These are phyloP conservation scores for Luffa acutangula DNA, from an alignment of 306 rosid genomes.

Conservation along the genomic window DNA sequence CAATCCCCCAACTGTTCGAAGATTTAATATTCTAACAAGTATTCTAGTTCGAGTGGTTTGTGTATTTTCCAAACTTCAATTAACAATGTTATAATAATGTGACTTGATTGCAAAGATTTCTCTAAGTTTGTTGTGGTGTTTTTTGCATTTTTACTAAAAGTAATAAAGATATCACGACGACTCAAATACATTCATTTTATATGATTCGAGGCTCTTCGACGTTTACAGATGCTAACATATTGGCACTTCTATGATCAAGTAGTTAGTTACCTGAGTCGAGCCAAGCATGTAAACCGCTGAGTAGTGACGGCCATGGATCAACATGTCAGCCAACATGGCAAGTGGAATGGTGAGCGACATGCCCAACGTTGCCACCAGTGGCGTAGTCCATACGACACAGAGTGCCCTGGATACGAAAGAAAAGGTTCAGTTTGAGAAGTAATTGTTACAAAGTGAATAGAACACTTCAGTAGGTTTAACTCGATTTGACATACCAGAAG, in stretches of 20 bases:
- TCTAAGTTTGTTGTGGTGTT: not conserved
- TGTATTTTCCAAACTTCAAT: not conserved
- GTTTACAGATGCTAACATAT: not conserved
- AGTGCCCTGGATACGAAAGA: slow-evolving; percentile 56
- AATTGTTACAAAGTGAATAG: not conserved
- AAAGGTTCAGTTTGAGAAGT: slow-evolving; percentile 10
- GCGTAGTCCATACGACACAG: slow-evolving; percentile 97
- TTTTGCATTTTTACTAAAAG: not conserved
- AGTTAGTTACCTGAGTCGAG: slow-evolving; percentile 57
- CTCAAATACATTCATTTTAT: not conserved
- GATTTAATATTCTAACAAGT: slow-evolving; percentile 1
- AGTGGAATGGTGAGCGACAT: slow-evolving; percentile 99
- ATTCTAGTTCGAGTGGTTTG: not conserved
- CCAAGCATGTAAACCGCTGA: slow-evolving; percentile 87
- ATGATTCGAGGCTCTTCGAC: not conserved
- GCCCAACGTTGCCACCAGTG: slow-evolving; percentile 96
- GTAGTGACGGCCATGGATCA: slow-evolving; percentile 92
- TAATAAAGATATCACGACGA: not conserved
- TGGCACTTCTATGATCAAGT: not conserved
- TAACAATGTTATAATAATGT: not conserved
- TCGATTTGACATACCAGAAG: slow-evolving; percentile 50
- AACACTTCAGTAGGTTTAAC: slow-evolving; percentile 1
- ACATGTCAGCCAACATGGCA: slow-evolving; percentile 97
- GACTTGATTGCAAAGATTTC: not conserved
- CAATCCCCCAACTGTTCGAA: not conserved